Conservation (phyloP, 495 filamentous ascomycete species). For the Hypomontagnella submonticulosa region DNA sequence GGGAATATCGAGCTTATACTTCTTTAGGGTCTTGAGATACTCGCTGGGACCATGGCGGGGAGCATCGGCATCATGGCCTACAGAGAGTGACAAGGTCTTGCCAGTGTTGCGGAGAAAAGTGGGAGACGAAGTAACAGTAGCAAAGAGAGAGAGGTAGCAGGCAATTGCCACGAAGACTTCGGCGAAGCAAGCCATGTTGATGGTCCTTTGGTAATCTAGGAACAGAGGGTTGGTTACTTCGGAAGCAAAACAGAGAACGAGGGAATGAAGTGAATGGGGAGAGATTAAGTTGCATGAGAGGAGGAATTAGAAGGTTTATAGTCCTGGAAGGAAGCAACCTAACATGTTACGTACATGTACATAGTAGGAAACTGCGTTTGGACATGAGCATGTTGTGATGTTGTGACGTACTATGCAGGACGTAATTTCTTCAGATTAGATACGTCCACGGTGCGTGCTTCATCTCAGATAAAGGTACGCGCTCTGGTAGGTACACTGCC, state of each 20-base stretch:
- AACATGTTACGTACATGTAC: too few species aligned
- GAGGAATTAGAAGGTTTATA: conserved; percentile 10
- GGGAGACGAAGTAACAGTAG: conserved; percentile 18
- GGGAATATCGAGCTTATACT: conserved; percentile 44
- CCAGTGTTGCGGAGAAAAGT: conserved; percentile 16
- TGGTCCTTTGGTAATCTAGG: conserved; percentile 7
- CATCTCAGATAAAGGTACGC: conserved; percentile 16
- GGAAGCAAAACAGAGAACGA: not conserved
- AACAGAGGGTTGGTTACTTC: conserved; percentile 4
- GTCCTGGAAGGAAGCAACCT: conserved; percentile 3
- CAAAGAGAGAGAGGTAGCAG: conserved; percentile 34
- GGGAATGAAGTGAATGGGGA: not conserved
- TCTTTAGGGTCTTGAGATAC: conserved; percentile 46
- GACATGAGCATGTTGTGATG: conserved; percentile 20
- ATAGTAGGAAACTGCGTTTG: conserved; percentile 4
- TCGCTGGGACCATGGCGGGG: conserved; percentile 46
- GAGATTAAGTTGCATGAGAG: conserved; percentile 2
- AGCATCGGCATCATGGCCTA: conserved; percentile 38
- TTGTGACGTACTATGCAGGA: conserved; percentile 2
- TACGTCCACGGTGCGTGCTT: conserved; percentile 30
- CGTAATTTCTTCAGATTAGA: conserved; percentile 19
- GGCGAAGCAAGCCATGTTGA: conserved; percentile 33
- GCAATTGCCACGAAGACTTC: conserved; percentile 32
- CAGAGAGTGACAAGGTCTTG: conserved; percentile 42
- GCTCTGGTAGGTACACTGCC: conserved; percentile 4